Evolutionary conservation across 495 filamentous ascomycete species (phyloP).

Genomic region (Penicillium chermesinum): DNA sequence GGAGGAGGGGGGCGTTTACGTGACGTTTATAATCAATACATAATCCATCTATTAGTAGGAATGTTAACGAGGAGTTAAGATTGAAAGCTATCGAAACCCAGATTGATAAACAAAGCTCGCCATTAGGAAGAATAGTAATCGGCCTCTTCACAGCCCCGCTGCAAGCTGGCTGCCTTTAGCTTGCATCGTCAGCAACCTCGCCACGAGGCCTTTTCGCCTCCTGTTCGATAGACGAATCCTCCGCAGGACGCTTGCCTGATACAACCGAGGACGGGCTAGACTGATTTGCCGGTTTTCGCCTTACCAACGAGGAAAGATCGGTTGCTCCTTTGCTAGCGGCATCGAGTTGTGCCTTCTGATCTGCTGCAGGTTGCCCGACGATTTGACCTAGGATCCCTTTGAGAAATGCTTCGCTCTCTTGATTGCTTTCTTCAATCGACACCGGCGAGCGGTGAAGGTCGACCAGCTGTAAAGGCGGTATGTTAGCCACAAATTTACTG

Average conservation of each 20-base stretch:
- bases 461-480: conserved; percentile 48
- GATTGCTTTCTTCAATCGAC: conserved; percentile 51
- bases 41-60: too few relatives aligned
- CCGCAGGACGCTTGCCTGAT: conserved; percentile 27
- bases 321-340: conserved; percentile 76
- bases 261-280: conserved; percentile 9
- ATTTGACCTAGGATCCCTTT: conserved; percentile 69
- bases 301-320: conserved; percentile 80
- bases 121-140: conserved; percentile 1
- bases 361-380: conserved; percentile 58
- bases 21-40: too few relatives aligned
- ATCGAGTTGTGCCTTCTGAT: conserved; percentile 62
- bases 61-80: too few relatives aligned
- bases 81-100: too few relatives aligned
- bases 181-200: conserved; percentile 22
- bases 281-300: conserved; percentile 53
- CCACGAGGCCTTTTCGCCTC: conserved; percentile 29
- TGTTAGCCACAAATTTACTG: too few relatives aligned
- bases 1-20: too few relatives aligned
- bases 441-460: conserved; percentile 71
- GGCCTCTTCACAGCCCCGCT: too few relatives aligned
- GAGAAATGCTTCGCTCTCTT: conserved; percentile 46
- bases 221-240: conserved; percentile 17
- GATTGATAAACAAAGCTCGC: not conserved
- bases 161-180: too few relatives aligned